Percentiles rank a stretch among this genome's conserved stretches.
Evolutionary conservation across 495 filamentous ascomycete genomes (phyloP).

Genomic region (Margaritispora aquatica): DNA sequence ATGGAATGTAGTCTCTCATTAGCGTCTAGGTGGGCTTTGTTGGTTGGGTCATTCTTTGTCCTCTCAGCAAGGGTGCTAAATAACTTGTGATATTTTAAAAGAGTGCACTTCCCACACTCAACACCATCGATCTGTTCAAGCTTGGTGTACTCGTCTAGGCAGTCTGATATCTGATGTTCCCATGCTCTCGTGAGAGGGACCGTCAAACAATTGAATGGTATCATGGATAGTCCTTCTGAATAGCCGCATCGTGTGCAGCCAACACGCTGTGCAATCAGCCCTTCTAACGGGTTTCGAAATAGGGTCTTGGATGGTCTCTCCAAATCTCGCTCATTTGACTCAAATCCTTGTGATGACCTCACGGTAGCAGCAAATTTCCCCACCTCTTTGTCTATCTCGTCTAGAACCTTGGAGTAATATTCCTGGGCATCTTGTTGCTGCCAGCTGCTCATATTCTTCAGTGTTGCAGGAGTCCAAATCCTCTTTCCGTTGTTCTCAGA

Average conservation of each 20-base stretch:
- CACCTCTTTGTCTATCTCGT: slow-evolving; percentile 78
- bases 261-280: slow-evolving; percentile 81
- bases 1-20: slow-evolving; percentile 52
- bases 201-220: slow-evolving; percentile 91
- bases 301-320: slow-evolving; percentile 1
- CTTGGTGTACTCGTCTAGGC: slow-evolving; percentile 76
- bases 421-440: slow-evolving; percentile 99
- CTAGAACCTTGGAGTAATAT: slow-evolving; percentile 86
- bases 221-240: slow-evolving; percentile 79
- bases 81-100: slow-evolving; percentile 42
- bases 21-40: slow-evolving; percentile 19
- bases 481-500: slow-evolving; percentile 58
- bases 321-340: slow-evolving; percentile 25
- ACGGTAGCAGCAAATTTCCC: slow-evolving; percentile 14
- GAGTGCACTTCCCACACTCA: slow-evolving; percentile 86
- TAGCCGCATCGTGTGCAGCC: slow-evolving; percentile 82
- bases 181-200: slow-evolving; percentile 59
- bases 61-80: slow-evolving; percentile 33
- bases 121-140: slow-evolving; percentile 82
- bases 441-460: slow-evolving; percentile 87
- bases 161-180: slow-evolving; percentile 63
- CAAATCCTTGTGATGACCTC: slow-evolving; percentile 28
- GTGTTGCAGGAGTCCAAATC: slow-evolving; percentile 67
- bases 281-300: slow-evolving; percentile 66
- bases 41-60: slow-evolving; percentile 5